A percentile compares a stretch with the other conserved stretches of the same genome.
Evolutionary conservation across 352 stramenopile genomes (phyloP).

Genomic region (Pythium sukuiense): DNA sequence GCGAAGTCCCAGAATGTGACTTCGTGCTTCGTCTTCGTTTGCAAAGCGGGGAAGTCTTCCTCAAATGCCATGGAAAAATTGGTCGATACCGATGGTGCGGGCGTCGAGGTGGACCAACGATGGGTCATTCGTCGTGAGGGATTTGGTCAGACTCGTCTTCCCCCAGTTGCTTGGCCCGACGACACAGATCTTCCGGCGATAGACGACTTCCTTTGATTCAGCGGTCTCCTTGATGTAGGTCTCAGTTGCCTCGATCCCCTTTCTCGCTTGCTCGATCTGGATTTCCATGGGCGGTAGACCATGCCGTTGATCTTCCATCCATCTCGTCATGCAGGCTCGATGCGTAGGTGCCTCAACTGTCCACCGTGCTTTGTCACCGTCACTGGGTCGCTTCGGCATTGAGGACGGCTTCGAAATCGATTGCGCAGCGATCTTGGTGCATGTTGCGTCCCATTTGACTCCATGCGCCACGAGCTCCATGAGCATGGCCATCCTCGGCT

Average conservation of each 20-base stretch:
- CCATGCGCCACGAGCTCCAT: background rate
- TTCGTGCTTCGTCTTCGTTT: background rate
- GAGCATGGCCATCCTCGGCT: too few relatives aligned
- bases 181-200: slow-evolving; percentile 25
- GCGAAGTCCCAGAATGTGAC: slow-evolving; percentile 15
- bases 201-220: background rate
- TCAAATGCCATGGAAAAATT: slow-evolving; percentile 24
- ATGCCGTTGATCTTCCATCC: background rate
- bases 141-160: slow-evolving; percentile 33
- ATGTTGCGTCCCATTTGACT: background rate
- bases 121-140: slow-evolving; percentile 7
- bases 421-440: background rate
- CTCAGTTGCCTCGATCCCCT: background rate
- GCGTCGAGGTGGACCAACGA: slow-evolving; percentile 13
- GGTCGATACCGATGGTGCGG: slow-evolving; percentile 30
- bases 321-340: background rate
- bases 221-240: background rate
- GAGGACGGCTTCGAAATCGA: background rate
- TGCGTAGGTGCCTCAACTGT: background rate
- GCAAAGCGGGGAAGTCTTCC: background rate
- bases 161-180: slow-evolving; percentile 28
- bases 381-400: background rate
- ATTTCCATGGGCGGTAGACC: background rate
- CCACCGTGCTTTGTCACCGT: background rate
- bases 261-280: background rate